Conservation (phyloP, 1,139 yeast genomes). For the Dujonia santamariae region DNA sequence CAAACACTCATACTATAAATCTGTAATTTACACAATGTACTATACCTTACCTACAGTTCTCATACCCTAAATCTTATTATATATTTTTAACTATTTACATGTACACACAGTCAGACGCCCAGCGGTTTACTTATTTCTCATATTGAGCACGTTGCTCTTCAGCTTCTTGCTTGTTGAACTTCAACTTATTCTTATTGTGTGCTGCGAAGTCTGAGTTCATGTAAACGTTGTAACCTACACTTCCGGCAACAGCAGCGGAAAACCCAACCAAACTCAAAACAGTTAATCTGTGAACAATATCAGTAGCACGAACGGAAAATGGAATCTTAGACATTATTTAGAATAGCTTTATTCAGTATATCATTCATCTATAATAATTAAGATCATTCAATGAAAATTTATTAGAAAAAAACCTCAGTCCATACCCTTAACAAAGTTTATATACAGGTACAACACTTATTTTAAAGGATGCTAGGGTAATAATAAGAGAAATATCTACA, state of each 20-base stretch:
- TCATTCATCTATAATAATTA: not conserved
- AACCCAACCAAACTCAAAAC: constrained; percentile 74
- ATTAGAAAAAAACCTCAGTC: not conserved
- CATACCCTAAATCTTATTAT: too few relatives aligned
- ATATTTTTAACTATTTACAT: too few relatives aligned
- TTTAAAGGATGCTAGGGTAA: too few relatives aligned
- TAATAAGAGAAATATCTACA: too few relatives aligned
- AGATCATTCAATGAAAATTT: not conserved
- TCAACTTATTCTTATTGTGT: constrained; percentile 41
- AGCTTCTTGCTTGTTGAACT: constrained; percentile 31
- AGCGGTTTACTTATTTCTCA: too few relatives aligned
- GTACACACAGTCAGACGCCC: too few relatives aligned
- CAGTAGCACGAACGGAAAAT: constrained; percentile 58
- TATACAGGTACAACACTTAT: too few relatives aligned
- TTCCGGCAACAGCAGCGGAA: constrained; percentile 49
- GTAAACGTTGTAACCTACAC: constrained; percentile 61
- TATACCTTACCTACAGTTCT: too few relatives aligned
- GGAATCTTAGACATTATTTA: constrained; percentile 36
- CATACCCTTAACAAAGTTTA: too few relatives aligned
- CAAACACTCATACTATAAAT: too few relatives aligned
- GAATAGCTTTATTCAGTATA: too few relatives aligned
- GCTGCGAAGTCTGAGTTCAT: constrained; percentile 49
- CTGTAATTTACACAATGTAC: too few relatives aligned
- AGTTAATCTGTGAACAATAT: constrained; percentile 77
- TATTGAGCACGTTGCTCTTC: constrained; percentile 19